A percentile compares a stretch with the other conserved stretches of the same genome.
phyloP scores from a whole-genome alignment of 257 asterid genomes.

The Coffea eugenioides region DNA sequence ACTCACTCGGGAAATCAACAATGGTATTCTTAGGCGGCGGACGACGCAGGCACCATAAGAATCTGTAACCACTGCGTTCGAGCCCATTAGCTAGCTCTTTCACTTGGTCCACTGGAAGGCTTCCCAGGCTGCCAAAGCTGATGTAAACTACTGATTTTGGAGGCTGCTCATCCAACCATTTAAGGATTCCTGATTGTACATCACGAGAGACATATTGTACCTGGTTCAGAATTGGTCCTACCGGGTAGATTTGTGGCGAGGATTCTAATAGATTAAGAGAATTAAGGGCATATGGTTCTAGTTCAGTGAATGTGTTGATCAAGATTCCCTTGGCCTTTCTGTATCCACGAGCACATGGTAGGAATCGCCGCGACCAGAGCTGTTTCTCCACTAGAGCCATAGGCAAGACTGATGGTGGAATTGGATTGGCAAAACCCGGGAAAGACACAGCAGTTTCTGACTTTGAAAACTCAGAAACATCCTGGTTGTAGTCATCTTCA shows the following conservation, averaged over 20 bases:
- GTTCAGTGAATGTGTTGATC: conserved; percentile 17
- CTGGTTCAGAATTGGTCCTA: conserved; percentile 55
- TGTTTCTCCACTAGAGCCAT: conserved; percentile 2
- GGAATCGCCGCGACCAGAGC: not conserved
- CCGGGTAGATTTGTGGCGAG: conserved; percentile 45
- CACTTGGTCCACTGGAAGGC: conserved; percentile 35
- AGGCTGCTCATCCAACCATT: conserved; percentile 49
- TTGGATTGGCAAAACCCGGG: conserved; percentile 18
- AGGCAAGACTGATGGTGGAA: conserved; percentile 36
- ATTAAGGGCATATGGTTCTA: conserved; percentile 42
- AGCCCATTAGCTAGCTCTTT: conserved; percentile 44
- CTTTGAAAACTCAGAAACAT: conserved; percentile 12
- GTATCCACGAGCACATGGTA: not conserved
- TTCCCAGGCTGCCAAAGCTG: conserved; percentile 61
- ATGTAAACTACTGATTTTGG: conserved; percentile 41
- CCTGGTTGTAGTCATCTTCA: conserved; percentile 10
- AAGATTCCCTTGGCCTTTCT: conserved; percentile 22
- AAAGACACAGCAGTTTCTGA: conserved; percentile 10
- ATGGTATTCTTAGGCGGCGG: conserved; percentile 1
- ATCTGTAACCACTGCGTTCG: conserved; percentile 43
- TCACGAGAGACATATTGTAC: conserved; percentile 11
- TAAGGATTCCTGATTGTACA: conserved; percentile 7
- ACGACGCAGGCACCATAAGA: conserved; percentile 48
- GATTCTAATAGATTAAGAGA: conserved; percentile 24
- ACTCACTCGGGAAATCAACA: conserved; percentile 44